These are phyloP conservation scores for Blastobotrys arbuscula DNA, from an alignment of 1,139 yeast genomes.

Conservation along the genomic window DNA sequence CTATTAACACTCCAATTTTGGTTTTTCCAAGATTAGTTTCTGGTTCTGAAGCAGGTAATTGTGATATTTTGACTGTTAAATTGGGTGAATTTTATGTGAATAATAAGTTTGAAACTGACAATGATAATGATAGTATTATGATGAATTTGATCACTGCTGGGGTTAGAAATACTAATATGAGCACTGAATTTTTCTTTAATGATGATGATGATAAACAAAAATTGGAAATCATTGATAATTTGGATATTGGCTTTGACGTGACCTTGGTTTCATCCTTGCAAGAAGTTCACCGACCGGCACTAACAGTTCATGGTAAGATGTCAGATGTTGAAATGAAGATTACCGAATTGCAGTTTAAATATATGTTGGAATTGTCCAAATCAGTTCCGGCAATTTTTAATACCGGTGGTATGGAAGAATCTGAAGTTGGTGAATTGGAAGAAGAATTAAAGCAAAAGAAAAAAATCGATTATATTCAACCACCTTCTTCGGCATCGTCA, in stretches of 20 bases:
- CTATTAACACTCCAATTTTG: constrained; percentile 74
- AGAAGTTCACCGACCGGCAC: constrained; percentile 42
- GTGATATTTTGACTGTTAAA: constrained; percentile 63
- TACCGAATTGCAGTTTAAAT: constrained; percentile 72
- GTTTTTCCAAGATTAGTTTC: constrained; percentile 60
- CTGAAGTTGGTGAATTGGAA: constrained; percentile 52
- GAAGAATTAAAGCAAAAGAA: constrained; percentile 27
- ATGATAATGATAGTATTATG: constrained; percentile 12
- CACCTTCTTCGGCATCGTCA: constrained; percentile 6
- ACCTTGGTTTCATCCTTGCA: constrained; percentile 44
- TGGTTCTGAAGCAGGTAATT: constrained; percentile 36
- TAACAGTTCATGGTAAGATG: constrained; percentile 53
- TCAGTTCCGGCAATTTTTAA: constrained; percentile 55
- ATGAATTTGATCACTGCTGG: constrained; percentile 56
- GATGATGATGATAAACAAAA: constrained; percentile 41
- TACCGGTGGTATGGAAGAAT: constrained; percentile 44
- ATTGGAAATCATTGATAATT: constrained; percentile 60
- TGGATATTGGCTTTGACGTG: constrained; percentile 61
- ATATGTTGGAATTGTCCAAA: constrained; percentile 50
- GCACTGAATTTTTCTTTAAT: constrained; percentile 53
- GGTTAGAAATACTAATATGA: constrained; percentile 60
- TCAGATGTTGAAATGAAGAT: constrained; percentile 62
- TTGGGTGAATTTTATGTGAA: constrained; percentile 78
- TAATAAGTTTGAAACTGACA: constrained; percentile 47
- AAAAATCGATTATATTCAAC: constrained; percentile 13